A percentile compares a stretch with the other conserved stretches of the same genome.
phyloP scores from a whole-genome alignment of 2,329 filamentous ascomycete species.

The Dothideomycetidae sp. region DNA sequence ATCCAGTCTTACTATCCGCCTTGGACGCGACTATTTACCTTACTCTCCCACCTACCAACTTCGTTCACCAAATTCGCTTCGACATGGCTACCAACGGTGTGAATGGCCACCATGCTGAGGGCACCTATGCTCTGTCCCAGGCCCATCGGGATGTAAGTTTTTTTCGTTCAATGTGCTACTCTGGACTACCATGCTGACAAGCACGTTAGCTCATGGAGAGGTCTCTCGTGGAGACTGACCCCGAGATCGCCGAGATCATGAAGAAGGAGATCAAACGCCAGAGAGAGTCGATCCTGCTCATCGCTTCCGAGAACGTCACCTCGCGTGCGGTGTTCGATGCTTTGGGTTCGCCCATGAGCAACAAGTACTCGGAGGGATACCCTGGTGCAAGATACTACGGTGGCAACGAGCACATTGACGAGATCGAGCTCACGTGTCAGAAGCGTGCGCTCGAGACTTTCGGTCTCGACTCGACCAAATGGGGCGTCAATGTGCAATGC shows the following conservation, averaged over 20 bases:
- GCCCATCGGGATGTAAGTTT: conserved; percentile 49
- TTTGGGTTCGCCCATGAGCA: conserved; percentile 76
- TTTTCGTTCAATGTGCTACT: conserved; percentile 3
- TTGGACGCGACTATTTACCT: too few relatives aligned
- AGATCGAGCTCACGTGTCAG: conserved; percentile 92
- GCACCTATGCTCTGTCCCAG: conserved; percentile 49
- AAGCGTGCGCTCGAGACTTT: conserved; percentile 84
- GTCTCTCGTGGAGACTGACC: conserved; percentile 78
- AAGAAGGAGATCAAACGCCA: conserved; percentile 91
- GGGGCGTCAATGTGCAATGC: conserved; percentile 98
- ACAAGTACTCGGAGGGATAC: conserved; percentile 99
- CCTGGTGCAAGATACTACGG: conserved; percentile 98
- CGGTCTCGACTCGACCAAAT: conserved; percentile 70
- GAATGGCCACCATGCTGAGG: conserved; percentile 21
- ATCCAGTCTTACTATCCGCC: too few relatives aligned
- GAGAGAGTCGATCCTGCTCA: conserved; percentile 95
- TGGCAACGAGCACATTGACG: conserved; percentile 96
- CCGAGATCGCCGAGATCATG: conserved; percentile 95
- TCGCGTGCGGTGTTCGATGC: conserved; percentile 97
- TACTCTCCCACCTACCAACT: too few relatives aligned
- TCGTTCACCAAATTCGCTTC: too few relatives aligned
- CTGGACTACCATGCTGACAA: conserved; percentile 22
- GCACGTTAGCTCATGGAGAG: conserved; percentile 99
- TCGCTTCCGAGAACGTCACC: conserved; percentile 98
- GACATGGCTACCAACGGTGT: conserved; percentile 17